Evolutionary conservation across 1,139 yeast genomes (phyloP).

Genomic region (Magnusiomyces tetraspermus): DNA sequence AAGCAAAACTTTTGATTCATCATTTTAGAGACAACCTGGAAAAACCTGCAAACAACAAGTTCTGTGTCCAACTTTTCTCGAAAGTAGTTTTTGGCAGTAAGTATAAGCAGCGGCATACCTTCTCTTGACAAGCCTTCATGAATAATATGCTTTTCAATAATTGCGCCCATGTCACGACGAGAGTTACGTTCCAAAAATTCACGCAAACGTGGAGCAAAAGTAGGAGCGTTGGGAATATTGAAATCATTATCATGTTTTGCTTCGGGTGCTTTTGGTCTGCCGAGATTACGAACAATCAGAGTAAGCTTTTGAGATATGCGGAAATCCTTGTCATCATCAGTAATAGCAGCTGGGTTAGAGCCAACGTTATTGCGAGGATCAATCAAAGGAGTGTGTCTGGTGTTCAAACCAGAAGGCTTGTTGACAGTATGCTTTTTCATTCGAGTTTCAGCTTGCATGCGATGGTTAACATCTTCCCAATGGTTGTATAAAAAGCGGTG

Average conservation of each 20-base stretch:
- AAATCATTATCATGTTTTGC: not conserved
- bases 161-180: slow-evolving; percentile 41
- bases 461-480: slow-evolving; percentile 41
- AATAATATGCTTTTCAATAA: slow-evolving; percentile 41
- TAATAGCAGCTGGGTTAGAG: not conserved
- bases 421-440: not conserved
- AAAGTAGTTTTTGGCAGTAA: slow-evolving; percentile 41
- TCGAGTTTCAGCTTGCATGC: slow-evolving; percentile 19
- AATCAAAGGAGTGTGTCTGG: not conserved
- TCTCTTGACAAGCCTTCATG: slow-evolving; percentile 60
- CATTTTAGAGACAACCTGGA: slow-evolving; percentile 61
- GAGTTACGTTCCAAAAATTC: slow-evolving; percentile 71
- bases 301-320: slow-evolving; percentile 18
- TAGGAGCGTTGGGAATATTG: slow-evolving; percentile 8
- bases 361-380: not conserved
- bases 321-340: slow-evolving; percentile 17
- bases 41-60: slow-evolving; percentile 48
- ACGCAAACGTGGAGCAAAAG: slow-evolving; percentile 35
- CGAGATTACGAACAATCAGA: slow-evolving; percentile 21
- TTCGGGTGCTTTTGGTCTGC: slow-evolving; percentile 19
- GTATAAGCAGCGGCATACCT: slow-evolving; percentile 60
- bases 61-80: slow-evolving; percentile 44
- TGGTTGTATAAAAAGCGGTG: slow-evolving; percentile 60
- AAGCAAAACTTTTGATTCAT: slow-evolving; percentile 63
- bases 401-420: not conserved